Conservation (phyloP, 2,329 filamentous ascomycete species). For the Dactylella cylindrospora region DNA sequence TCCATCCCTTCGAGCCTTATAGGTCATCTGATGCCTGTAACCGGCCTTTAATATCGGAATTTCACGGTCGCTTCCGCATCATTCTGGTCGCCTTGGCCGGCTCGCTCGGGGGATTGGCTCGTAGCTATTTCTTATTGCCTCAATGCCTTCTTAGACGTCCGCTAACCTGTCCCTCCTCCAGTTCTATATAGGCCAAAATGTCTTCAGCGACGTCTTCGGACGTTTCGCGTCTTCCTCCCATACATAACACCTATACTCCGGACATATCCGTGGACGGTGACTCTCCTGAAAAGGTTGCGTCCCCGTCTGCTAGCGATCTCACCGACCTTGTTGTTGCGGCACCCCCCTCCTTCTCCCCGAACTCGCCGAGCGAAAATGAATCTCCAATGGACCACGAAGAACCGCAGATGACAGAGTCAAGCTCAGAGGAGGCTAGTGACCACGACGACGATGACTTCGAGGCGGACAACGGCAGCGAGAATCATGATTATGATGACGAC, state of each 20-base stretch:
- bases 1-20: slow-evolving; percentile 16
- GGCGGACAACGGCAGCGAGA: slow-evolving; percentile 61
- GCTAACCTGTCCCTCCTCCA: slow-evolving; percentile 22
- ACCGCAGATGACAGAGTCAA: slow-evolving; percentile 39
- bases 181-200: slow-evolving; percentile 25
- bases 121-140: slow-evolving; percentile 17
- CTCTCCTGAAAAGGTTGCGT: slow-evolving; percentile 35
- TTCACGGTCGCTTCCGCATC: slow-evolving; percentile 23
- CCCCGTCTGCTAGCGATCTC: slow-evolving; percentile 35
- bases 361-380: slow-evolving; percentile 13
- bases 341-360: slow-evolving; percentile 15
- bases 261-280: slow-evolving; percentile 40
- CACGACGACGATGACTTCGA: slow-evolving; percentile 74
- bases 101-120: slow-evolving; percentile 42
- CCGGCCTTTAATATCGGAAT: slow-evolving; percentile 22
- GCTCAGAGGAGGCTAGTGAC: slow-evolving; percentile 56
- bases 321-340: slow-evolving; percentile 36
- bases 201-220: slow-evolving; percentile 42
- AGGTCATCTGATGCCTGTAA: slow-evolving; percentile 37
- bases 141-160: slow-evolving; percentile 27
- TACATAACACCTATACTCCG: slow-evolving; percentile 40
- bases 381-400: slow-evolving; percentile 40
- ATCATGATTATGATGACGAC: slow-evolving; percentile 72
- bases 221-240: slow-evolving; percentile 43
- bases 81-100: slow-evolving; percentile 36